A percentile compares a stretch with the other conserved stretches of the same genome.
phyloP scores from a whole-genome alignment of 345 rosid species.

The Limnanthes douglasii region DNA sequence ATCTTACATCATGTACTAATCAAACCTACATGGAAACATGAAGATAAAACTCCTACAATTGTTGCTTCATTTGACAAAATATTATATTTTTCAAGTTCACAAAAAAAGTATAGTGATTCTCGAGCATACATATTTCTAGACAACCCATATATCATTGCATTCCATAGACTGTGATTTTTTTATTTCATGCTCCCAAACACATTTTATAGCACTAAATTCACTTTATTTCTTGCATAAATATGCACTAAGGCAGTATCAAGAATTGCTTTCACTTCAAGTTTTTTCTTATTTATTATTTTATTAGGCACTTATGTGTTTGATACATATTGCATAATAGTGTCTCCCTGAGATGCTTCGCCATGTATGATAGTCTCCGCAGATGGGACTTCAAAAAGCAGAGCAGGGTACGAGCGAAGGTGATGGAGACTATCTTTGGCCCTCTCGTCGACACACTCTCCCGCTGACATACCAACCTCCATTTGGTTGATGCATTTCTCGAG shows the following conservation, averaged over 20 bases:
- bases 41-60: constrained; percentile 15
- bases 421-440: too few species aligned
- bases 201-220: constrained; percentile 1
- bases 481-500: too few species aligned
- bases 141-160: constrained; percentile 11
- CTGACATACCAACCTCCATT: too few species aligned
- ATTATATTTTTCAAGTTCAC: constrained; percentile 8
- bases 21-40: constrained; percentile 11
- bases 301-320: too few species aligned
- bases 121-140: constrained; percentile 10
- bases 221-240: constrained; percentile 13
- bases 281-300: constrained; percentile 3
- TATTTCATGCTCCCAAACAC: constrained; percentile 11
- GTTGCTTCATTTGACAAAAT: constrained; percentile 11
- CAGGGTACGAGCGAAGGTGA: too few species aligned
- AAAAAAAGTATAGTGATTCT: constrained; percentile 9
- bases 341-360: too few species aligned
- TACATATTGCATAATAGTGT: too few species aligned
- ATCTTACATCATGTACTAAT: constrained; percentile 4
- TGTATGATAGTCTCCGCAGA: too few species aligned
- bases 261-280: constrained; percentile 11
- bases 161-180: constrained; percentile 14
- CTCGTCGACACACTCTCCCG: too few species aligned
- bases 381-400: too few species aligned
- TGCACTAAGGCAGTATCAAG: constrained; percentile 15